Percentiles rank a stretch among this genome's conserved stretches.
phyloP scores from a whole-genome alignment of 176 grass and related monocot genomes.

The Bolboschoenus planiculmis region DNA sequence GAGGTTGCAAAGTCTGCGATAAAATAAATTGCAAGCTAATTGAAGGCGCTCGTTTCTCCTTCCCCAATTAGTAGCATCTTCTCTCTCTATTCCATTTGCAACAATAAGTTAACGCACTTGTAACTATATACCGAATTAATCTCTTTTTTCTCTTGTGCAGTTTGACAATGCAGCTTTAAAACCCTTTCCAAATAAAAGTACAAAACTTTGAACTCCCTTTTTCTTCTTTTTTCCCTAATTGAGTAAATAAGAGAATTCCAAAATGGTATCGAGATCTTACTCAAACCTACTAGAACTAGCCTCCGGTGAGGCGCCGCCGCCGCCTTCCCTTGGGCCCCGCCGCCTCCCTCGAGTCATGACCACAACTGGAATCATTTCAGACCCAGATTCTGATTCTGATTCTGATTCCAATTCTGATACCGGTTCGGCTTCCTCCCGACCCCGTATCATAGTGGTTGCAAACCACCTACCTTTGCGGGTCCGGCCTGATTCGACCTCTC shows the following conservation, averaged over 20 bases:
- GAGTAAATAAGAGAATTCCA: background rate
- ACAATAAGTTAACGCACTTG: background rate
- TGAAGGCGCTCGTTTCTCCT: background rate
- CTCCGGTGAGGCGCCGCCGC: conserved; percentile 45
- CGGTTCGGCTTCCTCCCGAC: conserved; percentile 40
- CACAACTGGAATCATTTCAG: conserved; percentile 53
- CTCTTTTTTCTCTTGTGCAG: background rate
- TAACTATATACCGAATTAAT: background rate
- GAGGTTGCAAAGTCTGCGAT: background rate
- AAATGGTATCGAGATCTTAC: conserved; percentile 88
- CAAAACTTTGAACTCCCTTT: background rate
- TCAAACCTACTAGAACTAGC: conserved; percentile 83
- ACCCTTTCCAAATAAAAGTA: background rate
- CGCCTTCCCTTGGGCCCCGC: conserved; percentile 44
- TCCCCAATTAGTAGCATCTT: background rate
- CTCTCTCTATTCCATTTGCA: background rate
- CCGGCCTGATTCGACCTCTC: conserved; percentile 23
- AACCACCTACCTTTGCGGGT: conserved; percentile 78
- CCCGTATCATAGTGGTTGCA: conserved; percentile 85
- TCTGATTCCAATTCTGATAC: conserved; percentile 43
- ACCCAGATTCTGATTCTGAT: conserved; percentile 43
- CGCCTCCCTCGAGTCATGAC: conserved; percentile 73
- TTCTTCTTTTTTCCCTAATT: background rate
- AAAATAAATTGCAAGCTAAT: background rate
- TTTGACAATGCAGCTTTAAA: background rate